Conservation (phyloP, 176 grass and related monocot species). For the Ensete glaucum region DNA sequence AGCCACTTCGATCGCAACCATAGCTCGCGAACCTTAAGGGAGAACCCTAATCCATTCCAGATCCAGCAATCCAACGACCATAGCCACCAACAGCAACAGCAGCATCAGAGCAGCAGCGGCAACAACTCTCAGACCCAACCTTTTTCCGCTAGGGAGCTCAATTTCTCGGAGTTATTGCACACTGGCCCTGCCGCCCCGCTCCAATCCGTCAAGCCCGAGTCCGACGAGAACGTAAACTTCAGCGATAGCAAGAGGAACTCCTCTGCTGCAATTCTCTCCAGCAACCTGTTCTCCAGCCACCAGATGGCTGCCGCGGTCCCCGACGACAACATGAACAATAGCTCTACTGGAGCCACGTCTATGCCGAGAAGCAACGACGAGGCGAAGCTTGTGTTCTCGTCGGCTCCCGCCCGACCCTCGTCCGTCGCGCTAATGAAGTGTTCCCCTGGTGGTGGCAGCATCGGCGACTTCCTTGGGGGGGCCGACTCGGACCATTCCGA, state of each 20-base stretch:
- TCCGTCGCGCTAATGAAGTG: conserved; percentile 13
- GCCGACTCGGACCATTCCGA: conserved; percentile 90
- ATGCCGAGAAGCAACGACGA: conserved; percentile 68
- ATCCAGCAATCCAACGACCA: conserved; percentile 1
- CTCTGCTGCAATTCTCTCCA: conserved; percentile 21
- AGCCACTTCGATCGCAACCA: conserved; percentile 64
- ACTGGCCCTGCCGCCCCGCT: conserved; percentile 27
- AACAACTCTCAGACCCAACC: not conserved
- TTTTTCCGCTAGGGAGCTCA: conserved; percentile 48
- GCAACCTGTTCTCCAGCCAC: conserved; percentile 69
- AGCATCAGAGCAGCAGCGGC: not conserved
- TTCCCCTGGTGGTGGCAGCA: not conserved
- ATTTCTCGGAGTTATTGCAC: conserved; percentile 54
- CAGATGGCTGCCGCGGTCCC: conserved; percentile 23
- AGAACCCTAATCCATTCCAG: conserved; percentile 45
- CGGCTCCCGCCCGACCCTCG: conserved; percentile 35
- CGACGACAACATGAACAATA: conserved; percentile 43
- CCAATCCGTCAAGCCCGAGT: conserved; percentile 68
- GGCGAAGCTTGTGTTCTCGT: conserved; percentile 88
- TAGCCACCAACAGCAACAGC: not conserved
- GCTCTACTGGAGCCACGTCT: conserved; percentile 72
- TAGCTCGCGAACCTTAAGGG: conserved; percentile 61
- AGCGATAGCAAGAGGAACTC: conserved; percentile 45
- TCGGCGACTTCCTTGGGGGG: conserved; percentile 37
- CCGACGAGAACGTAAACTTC: conserved; percentile 68